Evolutionary conservation across 1,139 yeast species (phyloP).

Genomic region (Diutina ranongensis): DNA sequence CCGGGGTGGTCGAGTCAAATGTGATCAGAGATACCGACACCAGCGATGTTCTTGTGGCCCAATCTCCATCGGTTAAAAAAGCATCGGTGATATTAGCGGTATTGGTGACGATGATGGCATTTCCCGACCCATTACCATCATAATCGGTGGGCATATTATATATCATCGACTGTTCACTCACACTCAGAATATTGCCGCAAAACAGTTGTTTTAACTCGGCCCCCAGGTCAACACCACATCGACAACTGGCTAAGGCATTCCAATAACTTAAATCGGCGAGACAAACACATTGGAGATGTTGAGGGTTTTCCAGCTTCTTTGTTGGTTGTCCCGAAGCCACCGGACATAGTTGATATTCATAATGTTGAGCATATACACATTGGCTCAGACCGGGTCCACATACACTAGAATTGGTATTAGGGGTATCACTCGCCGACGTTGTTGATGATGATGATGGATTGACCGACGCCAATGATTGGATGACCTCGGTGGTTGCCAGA

Average conservation of each 20-base stretch:
- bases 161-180: background rate
- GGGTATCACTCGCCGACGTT: background rate
- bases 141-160: constrained; percentile 4
- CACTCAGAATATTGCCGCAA: background rate
- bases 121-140: background rate
- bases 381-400: constrained; percentile 3
- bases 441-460: background rate
- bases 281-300: constrained; percentile 1
- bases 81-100: background rate
- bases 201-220: background rate
- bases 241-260: background rate
- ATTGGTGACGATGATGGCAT: background rate
- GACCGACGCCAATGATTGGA: too few species aligned
- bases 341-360: background rate
- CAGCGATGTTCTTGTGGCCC: background rate
- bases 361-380: background rate
- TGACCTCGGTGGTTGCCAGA: too few species aligned
- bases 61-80: background rate
- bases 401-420: background rate
- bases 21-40: background rate
- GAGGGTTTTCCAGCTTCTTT: background rate
- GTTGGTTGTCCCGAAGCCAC: background rate
- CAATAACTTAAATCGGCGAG: background rate
- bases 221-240: background rate
- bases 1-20: background rate